Evolutionary conservation across 140 eudicot species (phyloP).

Genomic region (Flaveria floridana): DNA sequence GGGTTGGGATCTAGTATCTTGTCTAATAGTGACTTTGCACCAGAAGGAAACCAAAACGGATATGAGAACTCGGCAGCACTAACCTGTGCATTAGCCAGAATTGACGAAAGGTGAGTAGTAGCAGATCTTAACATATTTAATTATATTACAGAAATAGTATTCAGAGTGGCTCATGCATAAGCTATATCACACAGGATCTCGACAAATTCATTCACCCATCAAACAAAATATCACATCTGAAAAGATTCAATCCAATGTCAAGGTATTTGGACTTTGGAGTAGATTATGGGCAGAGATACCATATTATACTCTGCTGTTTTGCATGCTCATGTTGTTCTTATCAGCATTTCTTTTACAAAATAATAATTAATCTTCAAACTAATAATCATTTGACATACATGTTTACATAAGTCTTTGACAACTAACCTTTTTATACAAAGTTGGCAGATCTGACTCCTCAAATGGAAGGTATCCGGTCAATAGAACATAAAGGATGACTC

Average conservation of each 20-base stretch:
- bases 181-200: conserved; percentile 2
- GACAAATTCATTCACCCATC: conserved; percentile 17
- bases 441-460: conserved; percentile 75
- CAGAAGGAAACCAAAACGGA: conserved; percentile 87
- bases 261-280: background rate
- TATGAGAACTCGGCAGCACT: conserved; percentile 82
- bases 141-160: background rate
- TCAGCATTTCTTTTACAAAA: conserved; percentile 15
- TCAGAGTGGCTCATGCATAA: background rate
- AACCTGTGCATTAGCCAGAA: conserved; percentile 50
- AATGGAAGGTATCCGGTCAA: conserved; percentile 94
- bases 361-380: background rate
- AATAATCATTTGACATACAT: conserved; percentile 8
- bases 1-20: conserved; percentile 96
- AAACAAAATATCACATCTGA: conserved; percentile 14
- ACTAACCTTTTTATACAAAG: conserved; percentile 81
- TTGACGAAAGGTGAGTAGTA: conserved; percentile 30
- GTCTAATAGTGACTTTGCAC: conserved; percentile 68
- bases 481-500: conserved; percentile 86
- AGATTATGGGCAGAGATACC: conserved; percentile 21
- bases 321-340: background rate
- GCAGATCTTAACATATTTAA: conserved; percentile 14
- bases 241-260: background rate
- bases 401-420: conserved; percentile 7
- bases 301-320: background rate